A percentile compares a stretch with the other conserved stretches of the same genome.
Conservation (phyloP, 805 yeast genomes). For the Yamadazyma scolyti region DNA sequence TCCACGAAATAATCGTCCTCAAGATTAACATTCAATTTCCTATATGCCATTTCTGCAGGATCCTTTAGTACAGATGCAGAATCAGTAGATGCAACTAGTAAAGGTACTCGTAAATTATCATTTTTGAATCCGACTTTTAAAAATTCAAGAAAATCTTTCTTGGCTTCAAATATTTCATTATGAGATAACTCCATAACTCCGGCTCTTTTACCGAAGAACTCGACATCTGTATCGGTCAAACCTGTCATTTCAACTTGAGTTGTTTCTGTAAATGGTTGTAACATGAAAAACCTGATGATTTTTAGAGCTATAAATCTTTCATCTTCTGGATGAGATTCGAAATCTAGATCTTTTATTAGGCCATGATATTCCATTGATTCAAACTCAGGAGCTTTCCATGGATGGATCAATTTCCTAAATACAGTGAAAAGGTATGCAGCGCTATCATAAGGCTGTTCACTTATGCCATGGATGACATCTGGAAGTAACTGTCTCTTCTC, state of each 20-base stretch:
- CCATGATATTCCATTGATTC: conserved; percentile 41
- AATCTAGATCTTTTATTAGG: conserved; percentile 28
- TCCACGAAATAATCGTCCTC: conserved; percentile 46
- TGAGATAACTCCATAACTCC: conserved; percentile 54
- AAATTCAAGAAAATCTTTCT: conserved; percentile 30
- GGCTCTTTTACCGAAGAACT: conserved; percentile 65
- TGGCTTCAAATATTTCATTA: conserved; percentile 37
- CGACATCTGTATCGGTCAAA: conserved; percentile 49
- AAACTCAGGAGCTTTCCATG: conserved; percentile 48
- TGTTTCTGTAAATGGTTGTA: conserved; percentile 38
- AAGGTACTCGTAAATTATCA: conserved; percentile 39
- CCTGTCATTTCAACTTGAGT: conserved; percentile 55
- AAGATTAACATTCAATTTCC: conserved; percentile 48
- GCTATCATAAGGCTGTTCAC: conserved; percentile 26
- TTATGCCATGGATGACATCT: conserved; percentile 43
- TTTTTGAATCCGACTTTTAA: conserved; percentile 40
- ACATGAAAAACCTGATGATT: conserved; percentile 54
- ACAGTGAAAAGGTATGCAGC: conserved; percentile 62
- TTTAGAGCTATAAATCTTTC: conserved; percentile 42
- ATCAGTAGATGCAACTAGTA: conserved; percentile 65
- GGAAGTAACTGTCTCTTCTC: conserved; percentile 46
- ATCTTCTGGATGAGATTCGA: conserved; percentile 36
- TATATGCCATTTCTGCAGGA: conserved; percentile 46
- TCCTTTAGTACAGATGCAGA: conserved; percentile 53
- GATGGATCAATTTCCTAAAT: conserved; percentile 48